Evolutionary conservation across 192 early-diverging fungal genomes (phyloP).

Genomic region (Rhizophagus sp.): DNA sequence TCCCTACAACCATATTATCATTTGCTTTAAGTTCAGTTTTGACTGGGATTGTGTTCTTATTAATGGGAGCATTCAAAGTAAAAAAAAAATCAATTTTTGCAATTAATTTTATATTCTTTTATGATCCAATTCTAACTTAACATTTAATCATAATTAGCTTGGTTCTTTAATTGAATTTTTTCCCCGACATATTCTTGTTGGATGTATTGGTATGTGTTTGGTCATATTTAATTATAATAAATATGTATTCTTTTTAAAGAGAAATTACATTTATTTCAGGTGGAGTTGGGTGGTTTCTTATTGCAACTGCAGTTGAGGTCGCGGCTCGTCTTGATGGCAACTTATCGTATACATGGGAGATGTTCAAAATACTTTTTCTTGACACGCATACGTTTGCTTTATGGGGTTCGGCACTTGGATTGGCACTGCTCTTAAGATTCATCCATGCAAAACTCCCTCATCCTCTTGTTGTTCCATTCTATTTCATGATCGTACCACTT

Average conservation of each 20-base stretch:
- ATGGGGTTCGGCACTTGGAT: constrained; percentile 74
- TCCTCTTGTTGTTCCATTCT: constrained; percentile 86
- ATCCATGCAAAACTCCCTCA: constrained; percentile 69
- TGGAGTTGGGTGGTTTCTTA: constrained; percentile 92
- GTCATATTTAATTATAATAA: not conserved
- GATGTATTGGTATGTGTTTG: constrained; percentile 75
- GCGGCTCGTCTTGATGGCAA: constrained; percentile 60
- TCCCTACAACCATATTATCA: constrained; percentile 89
- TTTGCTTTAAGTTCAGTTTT: constrained; percentile 86
- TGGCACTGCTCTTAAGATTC: constrained; percentile 70
- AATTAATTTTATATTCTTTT: not conserved
- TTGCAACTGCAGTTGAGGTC: constrained; percentile 92
- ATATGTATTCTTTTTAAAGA: not conserved
- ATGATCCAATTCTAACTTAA: constrained; percentile 46
- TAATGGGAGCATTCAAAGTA: constrained; percentile 81
- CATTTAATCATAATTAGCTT: constrained; percentile 40
- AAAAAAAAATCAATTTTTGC: constrained; percentile 34
- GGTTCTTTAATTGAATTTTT: constrained; percentile 82
- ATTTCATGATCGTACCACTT: constrained; percentile 81
- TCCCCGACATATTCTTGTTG: constrained; percentile 91
- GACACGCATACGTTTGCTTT: constrained; percentile 65
- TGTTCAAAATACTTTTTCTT: constrained; percentile 65
- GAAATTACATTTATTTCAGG: constrained; percentile 15
- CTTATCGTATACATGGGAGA: constrained; percentile 59
- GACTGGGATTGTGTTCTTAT: constrained; percentile 85